Percentiles rank a stretch among this genome's conserved stretches.
phyloP scores from a whole-genome alignment of 1,284 basidiomycete genomes.

The Cutaneotrichosporon sp. region DNA sequence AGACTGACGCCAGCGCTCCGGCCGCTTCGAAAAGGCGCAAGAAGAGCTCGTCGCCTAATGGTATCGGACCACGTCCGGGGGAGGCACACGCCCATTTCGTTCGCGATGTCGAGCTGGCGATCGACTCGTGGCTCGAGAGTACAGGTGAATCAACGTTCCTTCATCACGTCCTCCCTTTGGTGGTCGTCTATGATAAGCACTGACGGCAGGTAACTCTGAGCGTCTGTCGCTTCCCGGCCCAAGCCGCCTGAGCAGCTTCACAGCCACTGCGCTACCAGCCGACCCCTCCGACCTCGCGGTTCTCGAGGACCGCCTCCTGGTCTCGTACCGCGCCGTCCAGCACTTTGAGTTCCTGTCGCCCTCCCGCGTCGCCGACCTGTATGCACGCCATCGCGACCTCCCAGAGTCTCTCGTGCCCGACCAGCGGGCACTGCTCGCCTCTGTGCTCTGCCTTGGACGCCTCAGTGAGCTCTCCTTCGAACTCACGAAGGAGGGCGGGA shows the following conservation, averaged over 20 bases:
- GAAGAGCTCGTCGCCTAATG: slow-evolving; percentile 18
- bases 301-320: slow-evolving; percentile 23
- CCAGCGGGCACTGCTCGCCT: slow-evolving; percentile 31
- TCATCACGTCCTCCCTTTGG: not conserved
- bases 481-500: not conserved
- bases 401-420: slow-evolving; percentile 29
- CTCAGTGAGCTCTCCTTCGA: slow-evolving; percentile 22
- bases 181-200: not conserved
- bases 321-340: slow-evolving; percentile 21
- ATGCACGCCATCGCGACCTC: slow-evolving; percentile 26
- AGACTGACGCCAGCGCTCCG: slow-evolving; percentile 17
- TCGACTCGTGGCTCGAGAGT: slow-evolving; percentile 26
- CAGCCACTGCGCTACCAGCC: slow-evolving; percentile 12
- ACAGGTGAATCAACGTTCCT: slow-evolving; percentile 18
- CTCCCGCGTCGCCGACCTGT: slow-evolving; percentile 22
- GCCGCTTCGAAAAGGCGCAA: slow-evolving; percentile 25
- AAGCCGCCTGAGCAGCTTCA: slow-evolving; percentile 3
- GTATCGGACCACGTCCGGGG: slow-evolving; percentile 12
- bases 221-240: slow-evolving; percentile 23
- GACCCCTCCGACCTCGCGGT: slow-evolving; percentile 12
- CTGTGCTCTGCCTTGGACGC: slow-evolving; percentile 28
- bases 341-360: slow-evolving; percentile 24
- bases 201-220: slow-evolving; percentile 20
- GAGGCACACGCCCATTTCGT: slow-evolving; percentile 25
- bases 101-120: slow-evolving; percentile 25